Conservation (phyloP, 2,329 filamentous ascomycete genomes). For the Exophiala spinifera region DNA sequence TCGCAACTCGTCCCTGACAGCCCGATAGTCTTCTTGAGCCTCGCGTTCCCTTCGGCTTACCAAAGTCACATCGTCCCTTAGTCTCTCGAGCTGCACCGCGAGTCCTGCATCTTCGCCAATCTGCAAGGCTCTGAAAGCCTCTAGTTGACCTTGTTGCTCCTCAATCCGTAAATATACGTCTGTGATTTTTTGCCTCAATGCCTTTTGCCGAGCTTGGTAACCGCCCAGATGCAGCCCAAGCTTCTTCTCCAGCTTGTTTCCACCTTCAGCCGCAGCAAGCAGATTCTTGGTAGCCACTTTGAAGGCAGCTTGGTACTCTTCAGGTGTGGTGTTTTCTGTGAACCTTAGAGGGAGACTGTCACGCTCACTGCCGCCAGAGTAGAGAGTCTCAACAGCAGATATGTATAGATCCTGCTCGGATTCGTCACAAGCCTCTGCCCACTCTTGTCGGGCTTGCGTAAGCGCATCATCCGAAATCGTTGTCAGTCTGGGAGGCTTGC, state of each 20-base stretch:
- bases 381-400: constrained; percentile 40
- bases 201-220: constrained; percentile 82
- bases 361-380: constrained; percentile 52
- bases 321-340: constrained; percentile 73
- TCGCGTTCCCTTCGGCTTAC: constrained; percentile 80
- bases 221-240: constrained; percentile 82
- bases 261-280: constrained; percentile 69
- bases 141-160: constrained; percentile 68
- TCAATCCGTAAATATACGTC: constrained; percentile 72
- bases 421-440: constrained; percentile 65
- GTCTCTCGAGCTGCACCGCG: constrained; percentile 64
- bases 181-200: constrained; percentile 72
- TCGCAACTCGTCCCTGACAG: constrained; percentile 73
- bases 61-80: constrained; percentile 80
- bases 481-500: constrained; percentile 58
- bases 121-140: constrained; percentile 71
- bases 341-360: constrained; percentile 67
- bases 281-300: constrained; percentile 72
- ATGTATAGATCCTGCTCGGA: constrained; percentile 50
- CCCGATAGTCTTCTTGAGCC: constrained; percentile 81
- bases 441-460: constrained; percentile 70
- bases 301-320: constrained; percentile 67
- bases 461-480: constrained; percentile 68
- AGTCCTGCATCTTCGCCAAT: constrained; percentile 78
- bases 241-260: constrained; percentile 90